These are phyloP conservation scores for Sechiopsis laciniata DNA, from an alignment of 306 rosid species.

Conservation along the genomic window DNA sequence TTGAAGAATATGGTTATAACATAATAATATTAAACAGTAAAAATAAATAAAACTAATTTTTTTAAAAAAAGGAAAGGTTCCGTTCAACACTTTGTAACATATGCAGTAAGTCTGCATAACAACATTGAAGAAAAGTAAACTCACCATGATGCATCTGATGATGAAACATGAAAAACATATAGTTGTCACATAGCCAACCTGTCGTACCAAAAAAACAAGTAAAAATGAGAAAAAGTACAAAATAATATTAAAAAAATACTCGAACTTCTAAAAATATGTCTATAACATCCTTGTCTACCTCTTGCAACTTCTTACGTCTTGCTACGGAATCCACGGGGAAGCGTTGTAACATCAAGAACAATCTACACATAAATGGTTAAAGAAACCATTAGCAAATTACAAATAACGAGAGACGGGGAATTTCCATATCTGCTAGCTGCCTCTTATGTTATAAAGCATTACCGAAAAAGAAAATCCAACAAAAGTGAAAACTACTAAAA, in stretches of 20 bases:
- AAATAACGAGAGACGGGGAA: neutral
- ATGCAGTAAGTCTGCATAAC: neutral
- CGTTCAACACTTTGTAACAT: neutral
- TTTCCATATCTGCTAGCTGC: constrained; percentile 6
- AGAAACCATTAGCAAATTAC: constrained; percentile 6
- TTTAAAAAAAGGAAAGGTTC: too few species aligned
- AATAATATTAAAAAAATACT: neutral
- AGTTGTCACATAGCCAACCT: constrained; percentile 98
- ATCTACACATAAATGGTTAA: constrained; percentile 47
- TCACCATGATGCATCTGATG: constrained; percentile 86
- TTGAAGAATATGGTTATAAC: too few species aligned
- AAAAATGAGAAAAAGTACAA: neutral
- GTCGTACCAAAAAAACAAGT: constrained; percentile 26
- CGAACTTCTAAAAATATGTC: neutral
- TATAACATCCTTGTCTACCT: constrained; percentile 38
- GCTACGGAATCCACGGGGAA: constrained; percentile 98
- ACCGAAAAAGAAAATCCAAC: neutral
- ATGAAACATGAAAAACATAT: constrained; percentile 95
- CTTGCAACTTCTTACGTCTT: constrained; percentile 97
- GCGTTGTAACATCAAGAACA: constrained; percentile 95
- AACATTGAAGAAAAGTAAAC: constrained; percentile 23
- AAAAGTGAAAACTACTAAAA: neutral
- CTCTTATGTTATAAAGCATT: neutral
- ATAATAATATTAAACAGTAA: too few species aligned
- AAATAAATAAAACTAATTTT: too few species aligned